Base-by-base conservation (phyloP, 768 basidiomycete genomes). In the Auricularia auricula-judae region DNA sequence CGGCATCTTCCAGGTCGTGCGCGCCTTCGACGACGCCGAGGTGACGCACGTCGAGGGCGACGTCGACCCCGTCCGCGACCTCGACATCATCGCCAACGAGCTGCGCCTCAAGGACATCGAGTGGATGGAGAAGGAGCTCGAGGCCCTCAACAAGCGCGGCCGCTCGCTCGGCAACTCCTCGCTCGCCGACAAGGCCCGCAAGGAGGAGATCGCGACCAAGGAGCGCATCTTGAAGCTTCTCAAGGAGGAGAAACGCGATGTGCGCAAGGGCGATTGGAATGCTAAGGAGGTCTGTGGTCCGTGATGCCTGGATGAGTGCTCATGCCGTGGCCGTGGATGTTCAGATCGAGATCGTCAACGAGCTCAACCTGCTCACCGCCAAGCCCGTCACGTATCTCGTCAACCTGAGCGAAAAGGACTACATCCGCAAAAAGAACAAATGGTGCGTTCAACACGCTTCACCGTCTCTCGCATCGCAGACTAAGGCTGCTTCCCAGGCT, bases 21-120 rank as follows among this genome's bases (percentile, higher is more conserved):
- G 97, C 62, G 94, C 96, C 4, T 99, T 99, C 73, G 97, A 98
- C 72, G 97, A 99, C 71, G 89, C 94, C n/a, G 97, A 99, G 70
- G 94, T 99, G 73, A 98, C 89, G 69, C 97, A 99, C 75, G 96
- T 98, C 67, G 97, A 98, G 77, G 97, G 97, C 54, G 97, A 98
- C 70, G 94, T 99, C 65, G 82, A 98, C 76, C 97, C 97, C 11
- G 67, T 90, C 44, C 88, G 97, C 65, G 97, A 99, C 76, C 98
- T 98, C 95, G 86, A 90, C 68, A 98, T 98, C 71, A 99, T 99
- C 71, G 86, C 88, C 69, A 96, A 86, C 7, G 97, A 99, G 76
- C 80, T 99, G 21, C 82, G 94, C 60, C 77, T 99, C 53, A 99
- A 99, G 79, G 97, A 99, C 76, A 95, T 95, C 67, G 97, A 99